These are phyloP conservation scores for Pseudevernia furfuracea DNA, from an alignment of 495 filamentous ascomycete species.

Conservation along the genomic window DNA sequence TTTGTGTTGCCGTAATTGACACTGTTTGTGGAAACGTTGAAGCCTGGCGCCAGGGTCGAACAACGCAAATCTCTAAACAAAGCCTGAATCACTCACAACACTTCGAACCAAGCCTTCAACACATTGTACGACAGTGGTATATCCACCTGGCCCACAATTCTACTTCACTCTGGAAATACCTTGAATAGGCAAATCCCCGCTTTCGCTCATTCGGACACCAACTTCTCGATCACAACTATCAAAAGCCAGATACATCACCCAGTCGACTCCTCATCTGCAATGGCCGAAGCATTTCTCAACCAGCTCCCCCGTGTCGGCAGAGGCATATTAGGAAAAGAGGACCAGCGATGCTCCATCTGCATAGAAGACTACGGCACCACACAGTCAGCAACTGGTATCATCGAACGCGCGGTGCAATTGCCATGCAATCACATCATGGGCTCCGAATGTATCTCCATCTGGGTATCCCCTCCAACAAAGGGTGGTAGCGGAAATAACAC, in stretches of 20 bases:
- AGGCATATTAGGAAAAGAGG: neutral
- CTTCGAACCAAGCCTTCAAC: neutral
- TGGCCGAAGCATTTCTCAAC: neutral
- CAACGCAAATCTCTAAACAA: neutral
- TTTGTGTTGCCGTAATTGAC: neutral
- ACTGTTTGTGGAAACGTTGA: neutral
- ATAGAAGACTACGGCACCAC: neutral
- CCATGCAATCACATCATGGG: neutral
- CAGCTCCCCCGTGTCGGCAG: neutral
- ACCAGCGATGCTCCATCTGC: neutral
- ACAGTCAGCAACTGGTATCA: neutral
- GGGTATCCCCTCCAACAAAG: neutral
- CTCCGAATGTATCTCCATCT: neutral
- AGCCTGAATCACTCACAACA: neutral
- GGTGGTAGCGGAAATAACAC: neutral
- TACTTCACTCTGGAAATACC: neutral
- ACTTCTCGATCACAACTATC: neutral
- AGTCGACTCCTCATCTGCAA: neutral
- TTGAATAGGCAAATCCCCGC: too few relatives aligned
- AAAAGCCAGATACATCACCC: neutral
- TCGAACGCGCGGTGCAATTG: neutral
- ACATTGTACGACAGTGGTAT: neutral
- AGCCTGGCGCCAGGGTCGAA: neutral
- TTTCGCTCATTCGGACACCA: neutral
- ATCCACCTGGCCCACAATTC: neutral